Evolutionary conservation across 2,329 filamentous ascomycete species (phyloP), one percentile per base, ranked within the genome.

Genomic region (Lecanosticta acicola): DNA sequence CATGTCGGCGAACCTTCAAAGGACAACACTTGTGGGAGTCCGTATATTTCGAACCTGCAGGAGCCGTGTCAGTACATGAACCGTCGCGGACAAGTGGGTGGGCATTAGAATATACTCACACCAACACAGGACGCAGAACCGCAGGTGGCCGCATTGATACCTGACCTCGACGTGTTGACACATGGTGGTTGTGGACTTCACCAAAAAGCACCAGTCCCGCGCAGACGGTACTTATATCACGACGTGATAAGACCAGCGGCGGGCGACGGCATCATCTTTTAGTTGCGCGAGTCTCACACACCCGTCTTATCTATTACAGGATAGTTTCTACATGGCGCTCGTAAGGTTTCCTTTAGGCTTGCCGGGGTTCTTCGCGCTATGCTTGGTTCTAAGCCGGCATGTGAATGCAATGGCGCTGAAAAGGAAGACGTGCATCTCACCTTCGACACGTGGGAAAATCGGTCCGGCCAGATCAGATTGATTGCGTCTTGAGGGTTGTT

Each of bases 71-170:
- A 45, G 14, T 34, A 29, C 24, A 29, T 29, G 24, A 7, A 21
- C 19, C 14, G 9, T 8, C 19, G n/a, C 19, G 9, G n/a, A 4
- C 9, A 7, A 18, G 14, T 38, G 11, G n/a, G n/a, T n/a, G n/a
- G n/a, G n/a, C n/a, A n/a, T n/a, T n/a, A n/a, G n/a, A n/a, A n/a
- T 24, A 19, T 10, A 39, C 43, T 38, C 26, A 45, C 43, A 45
- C 43, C 43, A 45, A 39, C 43, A 45, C 19, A 45, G 29, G 3
- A 45, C 43, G 26, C 43, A 45, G 36, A 39, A 45, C 16, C 43
- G 43, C 14, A 39, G 16, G 32, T 45, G 43, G 4, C 43, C 43
- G 26, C 43, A 45, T 32, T 29, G 26, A 16, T 45, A 45, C n/a
- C 24, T 32, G 16, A 45, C 43, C 39, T 32, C 39, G 36, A 45